Conservation (phyloP, 345 rosid genomes). For the Gossypioides kirkii region DNA sequence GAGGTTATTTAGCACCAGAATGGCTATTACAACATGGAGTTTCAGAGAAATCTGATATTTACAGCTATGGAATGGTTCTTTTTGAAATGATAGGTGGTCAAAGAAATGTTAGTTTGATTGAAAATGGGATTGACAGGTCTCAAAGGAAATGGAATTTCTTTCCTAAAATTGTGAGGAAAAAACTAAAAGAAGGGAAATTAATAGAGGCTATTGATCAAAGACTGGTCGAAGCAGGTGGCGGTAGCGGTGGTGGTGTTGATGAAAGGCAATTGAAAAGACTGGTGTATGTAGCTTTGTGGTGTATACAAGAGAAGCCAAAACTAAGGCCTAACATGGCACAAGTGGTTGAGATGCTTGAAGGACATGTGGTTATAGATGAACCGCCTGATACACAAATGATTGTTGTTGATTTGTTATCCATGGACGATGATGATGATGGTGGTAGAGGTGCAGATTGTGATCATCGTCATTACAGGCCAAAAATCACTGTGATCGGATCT, state of each 20-base stretch:
- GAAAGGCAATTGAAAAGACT: slow-evolving; percentile 56
- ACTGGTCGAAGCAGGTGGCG: slow-evolving; percentile 37
- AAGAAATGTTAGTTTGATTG: slow-evolving; percentile 43
- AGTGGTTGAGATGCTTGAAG: slow-evolving; percentile 87
- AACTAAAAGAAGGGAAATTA: slow-evolving; percentile 51
- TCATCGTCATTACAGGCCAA: background rate
- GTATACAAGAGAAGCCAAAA: slow-evolving; percentile 68
- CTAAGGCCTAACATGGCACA: slow-evolving; percentile 63
- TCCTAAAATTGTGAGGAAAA: slow-evolving; percentile 59
- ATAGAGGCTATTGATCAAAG: slow-evolving; percentile 71
- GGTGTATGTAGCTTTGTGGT: slow-evolving; percentile 70
- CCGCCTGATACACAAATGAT: slow-evolving; percentile 70
- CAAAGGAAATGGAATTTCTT: slow-evolving; percentile 56
- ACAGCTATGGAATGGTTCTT: slow-evolving; percentile 74
- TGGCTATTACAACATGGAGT: slow-evolving; percentile 62
- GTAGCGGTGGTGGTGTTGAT: slow-evolving; percentile 29
- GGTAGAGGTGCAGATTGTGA: background rate
- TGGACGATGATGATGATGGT: slow-evolving; percentile 30
- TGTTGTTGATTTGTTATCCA: slow-evolving; percentile 55
- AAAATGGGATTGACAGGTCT: slow-evolving; percentile 26
- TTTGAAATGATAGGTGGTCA: slow-evolving; percentile 66
- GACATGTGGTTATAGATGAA: slow-evolving; percentile 49
- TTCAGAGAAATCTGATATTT: slow-evolving; percentile 72
- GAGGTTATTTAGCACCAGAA: slow-evolving; percentile 68
- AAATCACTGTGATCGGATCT: slow-evolving; percentile 21